These are phyloP conservation scores for Hypocrella siamensis DNA, from an alignment of 2,329 filamentous ascomycete genomes.

Conservation along the genomic window DNA sequence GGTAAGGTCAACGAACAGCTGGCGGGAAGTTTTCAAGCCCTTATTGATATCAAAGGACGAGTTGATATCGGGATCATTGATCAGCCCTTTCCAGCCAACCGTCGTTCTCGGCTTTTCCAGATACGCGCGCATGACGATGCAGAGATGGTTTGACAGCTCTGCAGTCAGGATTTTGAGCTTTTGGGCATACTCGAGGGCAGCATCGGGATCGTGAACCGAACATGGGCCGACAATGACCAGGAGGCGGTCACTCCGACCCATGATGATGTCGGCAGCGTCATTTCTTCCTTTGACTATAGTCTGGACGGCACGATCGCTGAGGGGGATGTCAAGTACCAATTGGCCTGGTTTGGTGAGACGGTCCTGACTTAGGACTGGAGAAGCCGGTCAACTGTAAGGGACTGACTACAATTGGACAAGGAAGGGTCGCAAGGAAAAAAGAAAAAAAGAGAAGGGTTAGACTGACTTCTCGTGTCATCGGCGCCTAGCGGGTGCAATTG, in stretches of 20 bases:
- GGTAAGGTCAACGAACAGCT: constrained; percentile 87
- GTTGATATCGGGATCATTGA: constrained; percentile 98
- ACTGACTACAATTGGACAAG: background rate
- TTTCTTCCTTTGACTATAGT: constrained; percentile 58
- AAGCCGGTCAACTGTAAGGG: background rate
- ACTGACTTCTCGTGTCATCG: constrained; percentile 29
- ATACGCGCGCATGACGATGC: constrained; percentile 96
- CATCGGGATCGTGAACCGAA: constrained; percentile 87
- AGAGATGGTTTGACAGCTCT: constrained; percentile 68
- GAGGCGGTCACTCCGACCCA: constrained; percentile 68
- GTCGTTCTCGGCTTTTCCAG: constrained; percentile 97
- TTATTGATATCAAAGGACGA: constrained; percentile 99
- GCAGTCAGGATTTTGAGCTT: constrained; percentile 63
- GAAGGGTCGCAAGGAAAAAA: background rate
- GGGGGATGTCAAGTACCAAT: constrained; percentile 73
- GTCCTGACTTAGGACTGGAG: constrained; percentile 80
- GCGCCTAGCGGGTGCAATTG: constrained; percentile 24
- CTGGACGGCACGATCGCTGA: constrained; percentile 42
- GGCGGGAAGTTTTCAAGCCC: constrained; percentile 78
- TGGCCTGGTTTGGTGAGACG: constrained; percentile 80
- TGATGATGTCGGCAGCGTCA: constrained; percentile 58
- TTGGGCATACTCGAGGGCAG: constrained; percentile 75
- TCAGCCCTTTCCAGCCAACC: constrained; percentile 96
- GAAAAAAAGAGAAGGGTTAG: background rate
- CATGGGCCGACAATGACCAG: constrained; percentile 92